Base-by-base conservation (phyloP, 306 rosid species). In the Vigna nakashimae region DNA sequence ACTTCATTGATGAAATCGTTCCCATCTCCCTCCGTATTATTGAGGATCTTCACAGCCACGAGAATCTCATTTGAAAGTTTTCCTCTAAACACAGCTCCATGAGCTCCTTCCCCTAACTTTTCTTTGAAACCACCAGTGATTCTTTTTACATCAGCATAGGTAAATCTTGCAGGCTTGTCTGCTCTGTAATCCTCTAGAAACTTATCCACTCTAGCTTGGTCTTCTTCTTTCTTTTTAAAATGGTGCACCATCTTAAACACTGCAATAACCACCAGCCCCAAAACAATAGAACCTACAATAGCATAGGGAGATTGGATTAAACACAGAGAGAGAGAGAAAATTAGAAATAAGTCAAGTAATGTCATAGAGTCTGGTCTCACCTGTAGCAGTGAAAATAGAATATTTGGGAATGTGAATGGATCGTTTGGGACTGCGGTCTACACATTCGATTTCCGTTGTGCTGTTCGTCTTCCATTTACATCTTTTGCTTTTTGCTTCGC, bases 41-140 rank as follows among this genome's bases (percentile, higher is more conserved):
- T 58, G n/a, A 58, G 65, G 38, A 58, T 26, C 65, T 58, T 58
- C 65, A 58, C 65, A 16, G 65, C 65, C 16, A 58, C 65, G 17
- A 24, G 16, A 58, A 58, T 24, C 22, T 58, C 65, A 11, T 26
- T 26, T 1, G 65, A 58, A 24, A 58, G 38, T 11, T 26, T 58
- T 58, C 65, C 65, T 58, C 38, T 58, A 12, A 58, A 58, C 11
- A 58, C 65, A 12, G 65, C 32, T 5, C 63, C 63, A 22, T 56
- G 32, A 22, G 63, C 34, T 22, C 63, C 50, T 45, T 45, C 50
- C 16, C 63, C 63, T 56, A 56, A 11, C 63, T 22, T 56, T 9
- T 56, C 34, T 13, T 58, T 58, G 2, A 24, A 58, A 58, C 9
- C 17, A 58, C 38, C 38, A 1, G 65, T 58, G 38, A 58, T 58